Percentiles rank a stretch among this genome's conserved stretches.
phyloP scores from a whole-genome alignment of 495 filamentous ascomycete genomes.

The Neurospora sp. region DNA sequence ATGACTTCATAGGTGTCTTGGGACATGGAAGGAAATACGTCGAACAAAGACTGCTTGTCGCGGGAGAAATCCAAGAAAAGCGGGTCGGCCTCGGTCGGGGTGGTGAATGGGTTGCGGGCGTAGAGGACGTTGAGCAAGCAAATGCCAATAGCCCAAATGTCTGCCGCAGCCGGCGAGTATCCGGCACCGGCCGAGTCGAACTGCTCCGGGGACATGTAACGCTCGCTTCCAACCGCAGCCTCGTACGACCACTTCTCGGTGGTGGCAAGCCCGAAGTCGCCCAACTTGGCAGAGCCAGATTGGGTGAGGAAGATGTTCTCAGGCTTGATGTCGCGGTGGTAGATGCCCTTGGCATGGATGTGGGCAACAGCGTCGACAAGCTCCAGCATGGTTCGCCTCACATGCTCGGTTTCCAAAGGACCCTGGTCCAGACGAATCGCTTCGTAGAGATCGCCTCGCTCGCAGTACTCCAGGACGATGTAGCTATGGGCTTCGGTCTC shows the following conservation, averaged over 20 bases:
- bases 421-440: slow-evolving; percentile 82
- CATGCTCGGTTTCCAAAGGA: slow-evolving; percentile 88
- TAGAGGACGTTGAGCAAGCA: slow-evolving; percentile 94
- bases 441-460: slow-evolving; percentile 95
- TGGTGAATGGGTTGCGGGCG: slow-evolving; percentile 87
- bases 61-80: slow-evolving; percentile 85
- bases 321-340: slow-evolving; percentile 98
- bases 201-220: slow-evolving; percentile 98
- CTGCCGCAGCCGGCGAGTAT: slow-evolving; percentile 88
- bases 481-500: slow-evolving; percentile 85
- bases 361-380: slow-evolving; percentile 81
- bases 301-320: slow-evolving; percentile 96
- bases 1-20: slow-evolving; percentile 94
- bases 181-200: slow-evolving; percentile 77
- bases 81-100: slow-evolving; percentile 74
- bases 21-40: slow-evolving; percentile 97
- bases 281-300: slow-evolving; percentile 84
- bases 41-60: slow-evolving; percentile 90
- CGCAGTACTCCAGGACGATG: slow-evolving; percentile 89
- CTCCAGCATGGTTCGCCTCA: slow-evolving; percentile 93
- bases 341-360: slow-evolving; percentile 84
- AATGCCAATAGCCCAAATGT: slow-evolving; percentile 94
- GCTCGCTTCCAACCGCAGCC: slow-evolving; percentile 87
- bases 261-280: slow-evolving; percentile 90
- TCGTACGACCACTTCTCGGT: slow-evolving; percentile 80